A percentile compares a stretch with the other conserved stretches of the same genome.
Evolutionary conservation across 2,329 filamentous ascomycete species (phyloP).

Genomic region (Dactylellina sp.): DNA sequence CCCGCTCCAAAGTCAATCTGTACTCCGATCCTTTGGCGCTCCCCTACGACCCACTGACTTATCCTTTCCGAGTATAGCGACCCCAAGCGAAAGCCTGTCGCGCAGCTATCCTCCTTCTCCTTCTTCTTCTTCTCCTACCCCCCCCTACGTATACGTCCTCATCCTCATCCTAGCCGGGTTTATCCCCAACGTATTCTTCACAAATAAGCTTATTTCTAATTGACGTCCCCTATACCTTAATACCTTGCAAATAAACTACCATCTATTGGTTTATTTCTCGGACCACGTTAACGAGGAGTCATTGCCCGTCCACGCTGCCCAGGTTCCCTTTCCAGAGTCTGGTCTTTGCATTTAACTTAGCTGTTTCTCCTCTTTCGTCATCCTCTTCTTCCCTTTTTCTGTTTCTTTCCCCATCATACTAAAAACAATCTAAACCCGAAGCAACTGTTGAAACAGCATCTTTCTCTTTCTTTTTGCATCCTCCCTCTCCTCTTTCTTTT

Average conservation of each 20-base stretch:
- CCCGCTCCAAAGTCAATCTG: conserved; percentile 35
- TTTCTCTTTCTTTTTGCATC: conserved; percentile 43
- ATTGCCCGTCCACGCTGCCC: conserved; percentile 17
- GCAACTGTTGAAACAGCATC: conserved; percentile 48
- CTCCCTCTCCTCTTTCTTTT: conserved; percentile 45
- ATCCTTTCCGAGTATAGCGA: conserved; percentile 55
- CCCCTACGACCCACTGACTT: conserved; percentile 22
- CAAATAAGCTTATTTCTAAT: conserved; percentile 49
- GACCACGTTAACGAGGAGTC: conserved; percentile 42
- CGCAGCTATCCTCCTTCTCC: conserved; percentile 30
- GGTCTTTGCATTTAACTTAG: conserved; percentile 54
- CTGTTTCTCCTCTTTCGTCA: conserved; percentile 53
- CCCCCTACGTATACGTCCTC: not conserved
- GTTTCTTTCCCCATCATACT: conserved; percentile 43
- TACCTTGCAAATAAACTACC: conserved; percentile 27
- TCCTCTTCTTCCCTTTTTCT: conserved; percentile 32
- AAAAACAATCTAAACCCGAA: conserved; percentile 45
- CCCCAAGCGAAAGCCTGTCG: conserved; percentile 47
- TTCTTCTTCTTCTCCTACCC: conserved; percentile 3
- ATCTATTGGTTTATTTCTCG: conserved; percentile 40
- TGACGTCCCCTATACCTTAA: conserved; percentile 14
- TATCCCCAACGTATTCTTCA: conserved; percentile 13
- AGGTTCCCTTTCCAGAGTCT: conserved; percentile 33
- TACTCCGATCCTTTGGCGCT: conserved; percentile 48
- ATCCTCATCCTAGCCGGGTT: conserved; percentile 5